A percentile compares a stretch with the other conserved stretches of the same genome.
Evolutionary conservation across 495 filamentous ascomycete species (phyloP).

Genomic region (Pyrenula aspistea): DNA sequence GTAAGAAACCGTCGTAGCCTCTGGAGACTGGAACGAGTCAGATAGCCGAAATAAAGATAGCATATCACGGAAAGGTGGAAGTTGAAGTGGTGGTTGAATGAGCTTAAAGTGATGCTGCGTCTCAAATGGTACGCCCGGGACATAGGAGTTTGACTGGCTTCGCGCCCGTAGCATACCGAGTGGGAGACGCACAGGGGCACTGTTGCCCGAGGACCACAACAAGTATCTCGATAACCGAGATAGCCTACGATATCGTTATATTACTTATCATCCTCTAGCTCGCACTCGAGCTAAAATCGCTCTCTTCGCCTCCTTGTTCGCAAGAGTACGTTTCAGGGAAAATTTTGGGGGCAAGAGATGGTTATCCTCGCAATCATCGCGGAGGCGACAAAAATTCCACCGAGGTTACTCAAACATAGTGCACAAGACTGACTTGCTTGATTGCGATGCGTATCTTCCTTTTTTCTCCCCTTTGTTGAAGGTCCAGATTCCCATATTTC

Average conservation of each 20-base stretch:
- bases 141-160: no score
- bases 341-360: no score
- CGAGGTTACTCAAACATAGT: conserved; percentile 85
- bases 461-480: conserved; percentile 40
- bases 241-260: no score
- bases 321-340: conserved; percentile 84
- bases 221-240: no score
- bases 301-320: conserved; percentile 56
- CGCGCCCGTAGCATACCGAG: no score
- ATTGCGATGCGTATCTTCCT: conserved; percentile 63
- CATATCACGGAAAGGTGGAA: neutral
- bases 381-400: conserved; percentile 74
- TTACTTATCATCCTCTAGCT: no score
- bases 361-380: conserved; percentile 83
- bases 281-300: conserved; percentile 65
- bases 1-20: no score
- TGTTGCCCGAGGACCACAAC: no score
- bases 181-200: no score
- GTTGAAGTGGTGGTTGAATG: neutral
- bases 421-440: conserved; percentile 69
- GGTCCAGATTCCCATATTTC: conserved; percentile 36
- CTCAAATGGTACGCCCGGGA: no score
- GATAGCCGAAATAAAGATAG: neutral
- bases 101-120: no score
- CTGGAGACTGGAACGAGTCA: no score